A percentile compares a stretch with the other conserved stretches of the same genome.
Evolutionary conservation across 1,139 yeast species (phyloP).

Genomic region (Taphrina communis): DNA sequence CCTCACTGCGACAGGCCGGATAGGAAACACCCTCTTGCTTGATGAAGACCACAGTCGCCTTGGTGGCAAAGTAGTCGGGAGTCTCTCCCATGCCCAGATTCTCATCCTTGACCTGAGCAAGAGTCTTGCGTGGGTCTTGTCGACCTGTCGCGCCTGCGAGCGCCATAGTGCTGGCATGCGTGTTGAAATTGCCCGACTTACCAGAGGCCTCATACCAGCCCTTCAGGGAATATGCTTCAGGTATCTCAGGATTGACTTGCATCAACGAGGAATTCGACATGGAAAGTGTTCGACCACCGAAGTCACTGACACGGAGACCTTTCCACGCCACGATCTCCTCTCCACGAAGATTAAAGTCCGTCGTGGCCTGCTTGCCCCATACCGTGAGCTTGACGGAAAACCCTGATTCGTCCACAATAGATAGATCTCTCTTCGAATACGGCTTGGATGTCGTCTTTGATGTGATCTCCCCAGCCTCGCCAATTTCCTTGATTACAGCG

Average conservation of each 20-base stretch:
- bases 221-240: slow-evolving; percentile 82
- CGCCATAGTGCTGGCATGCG: slow-evolving; percentile 43
- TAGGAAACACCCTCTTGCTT: slow-evolving; percentile 79
- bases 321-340: slow-evolving; percentile 92
- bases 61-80: slow-evolving; percentile 76
- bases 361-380: slow-evolving; percentile 82
- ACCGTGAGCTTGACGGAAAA: slow-evolving; percentile 78
- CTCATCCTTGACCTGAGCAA: slow-evolving; percentile 69
- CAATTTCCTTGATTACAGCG: slow-evolving; percentile 80
- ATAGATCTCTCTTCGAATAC: slow-evolving; percentile 86
- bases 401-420: slow-evolving; percentile 83
- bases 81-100: slow-evolving; percentile 72
- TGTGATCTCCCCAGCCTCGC: slow-evolving; percentile 77
- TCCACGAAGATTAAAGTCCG: slow-evolving; percentile 69
- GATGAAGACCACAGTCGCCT: slow-evolving; percentile 74
- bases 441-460: slow-evolving; percentile 92
- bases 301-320: slow-evolving; percentile 88
- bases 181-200: slow-evolving; percentile 49
- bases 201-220: slow-evolving; percentile 96
- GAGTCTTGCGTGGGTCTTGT: slow-evolving; percentile 56
- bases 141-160: slow-evolving; percentile 51
- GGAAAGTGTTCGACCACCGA: slow-evolving; percentile 83
- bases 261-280: slow-evolving; percentile 79
- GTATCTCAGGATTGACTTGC: slow-evolving; percentile 80
- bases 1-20: slow-evolving; percentile 78